Evolutionary conservation across 441 rosid genomes (phyloP), one percentile per base, ranked within the genome.

Genomic region (Syzygium syzygioides): DNA sequence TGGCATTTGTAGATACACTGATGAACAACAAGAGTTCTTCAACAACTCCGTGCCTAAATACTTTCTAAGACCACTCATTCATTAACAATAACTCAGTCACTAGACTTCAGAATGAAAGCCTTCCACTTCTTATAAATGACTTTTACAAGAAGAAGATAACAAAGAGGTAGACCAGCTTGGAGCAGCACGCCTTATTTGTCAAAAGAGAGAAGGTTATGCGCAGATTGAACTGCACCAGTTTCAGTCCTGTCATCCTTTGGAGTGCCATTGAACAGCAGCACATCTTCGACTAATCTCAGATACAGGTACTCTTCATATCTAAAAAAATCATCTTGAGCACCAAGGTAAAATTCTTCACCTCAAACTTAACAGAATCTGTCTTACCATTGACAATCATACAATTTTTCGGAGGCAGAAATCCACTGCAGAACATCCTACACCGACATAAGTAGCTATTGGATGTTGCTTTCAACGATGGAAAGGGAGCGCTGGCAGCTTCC

Each of bases 11-110:
- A 86, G 98, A 97, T 62, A 97, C 98, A 87, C 98, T 93, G 79
- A 96, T 95, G 94, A 97, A 96, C 99, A 98, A 98, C n/a, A 98
- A 92, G 90, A 97, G 97, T 92, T 96, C 99, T 92, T 97, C 99
- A 90, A 97, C 96, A 93, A 97, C 98, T 79, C 98, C 99, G 85
- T 96, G 94, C 99, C 99, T 97, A 89, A 96, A 98, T 55, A 98
- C 98, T 95, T 94, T 97, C 99, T 97, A 86, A 87, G 91, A 93
- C 54, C 88, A 92, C 86, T 91, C 34, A 48, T 86, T 90, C 34
- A 37, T 86, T 28, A 87, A 85, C 59, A 89, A 86, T 80, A 89
- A 25, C 68, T 88, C 88, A 90, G 60, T 89, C 48, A 87, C 83
- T 30, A 86, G 66, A 71, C 85, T 86, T 54, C 87, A 68, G 86